A percentile compares a stretch with the other conserved stretches of the same genome.
phyloP scores from a whole-genome alignment of 768 basidiomycete genomes.

The Leccinum truebloodii region DNA sequence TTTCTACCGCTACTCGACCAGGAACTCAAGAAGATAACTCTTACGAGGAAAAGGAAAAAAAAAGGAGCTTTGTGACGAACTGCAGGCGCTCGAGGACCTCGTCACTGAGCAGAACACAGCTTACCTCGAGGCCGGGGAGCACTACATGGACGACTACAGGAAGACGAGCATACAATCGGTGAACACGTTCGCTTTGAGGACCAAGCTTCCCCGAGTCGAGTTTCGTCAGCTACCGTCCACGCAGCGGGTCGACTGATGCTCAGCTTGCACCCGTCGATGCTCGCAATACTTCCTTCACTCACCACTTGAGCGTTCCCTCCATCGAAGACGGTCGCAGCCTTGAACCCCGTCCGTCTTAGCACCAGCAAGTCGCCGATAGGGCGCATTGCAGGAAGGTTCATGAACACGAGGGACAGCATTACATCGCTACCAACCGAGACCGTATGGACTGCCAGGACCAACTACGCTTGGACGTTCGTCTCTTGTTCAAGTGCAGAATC shows the following conservation, averaged over 20 bases:
- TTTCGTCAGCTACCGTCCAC: constrained; percentile 25
- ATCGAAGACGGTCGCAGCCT: constrained; percentile 27
- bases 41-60: background rate
- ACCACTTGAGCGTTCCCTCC: too few relatives aligned
- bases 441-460: too few relatives aligned
- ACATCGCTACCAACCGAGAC: too few relatives aligned
- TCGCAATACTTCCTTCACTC: constrained; percentile 7
- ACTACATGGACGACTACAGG: constrained; percentile 36
- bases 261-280: background rate
- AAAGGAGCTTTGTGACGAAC: background rate
- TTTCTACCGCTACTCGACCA: background rate
- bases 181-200: constrained; percentile 31
- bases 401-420: too few relatives aligned
- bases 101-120: too few relatives aligned
- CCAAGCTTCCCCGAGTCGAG: constrained; percentile 28
- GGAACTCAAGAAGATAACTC: background rate
- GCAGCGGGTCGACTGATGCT: constrained; percentile 22
- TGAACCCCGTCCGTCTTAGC: constrained; percentile 31
- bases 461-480: constrained; percentile 35
- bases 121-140: too few relatives aligned
- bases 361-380: too few relatives aligned
- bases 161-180: constrained; percentile 37
- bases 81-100: background rate
- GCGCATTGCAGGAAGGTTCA: too few relatives aligned
- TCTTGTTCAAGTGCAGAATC: constrained; percentile 88